These are phyloP conservation scores for Saccharomyces pastorianus DNA, from an alignment of 1,139 yeast genomes.

Conservation along the genomic window DNA sequence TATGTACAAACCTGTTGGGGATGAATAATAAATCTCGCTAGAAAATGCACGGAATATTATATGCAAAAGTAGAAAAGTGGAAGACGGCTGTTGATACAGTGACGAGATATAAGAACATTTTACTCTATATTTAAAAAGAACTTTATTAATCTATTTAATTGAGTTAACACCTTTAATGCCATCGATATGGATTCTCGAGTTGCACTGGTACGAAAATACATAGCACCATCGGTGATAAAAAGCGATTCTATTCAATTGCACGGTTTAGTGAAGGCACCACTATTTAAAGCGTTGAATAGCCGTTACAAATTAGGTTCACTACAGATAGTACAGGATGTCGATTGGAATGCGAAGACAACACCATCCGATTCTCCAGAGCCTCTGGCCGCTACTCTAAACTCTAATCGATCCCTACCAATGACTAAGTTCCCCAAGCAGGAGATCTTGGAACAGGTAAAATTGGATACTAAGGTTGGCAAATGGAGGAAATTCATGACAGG, in stretches of 20 bases:
- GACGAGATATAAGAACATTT: not conserved
- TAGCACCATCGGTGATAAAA: not conserved
- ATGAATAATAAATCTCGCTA: not conserved
- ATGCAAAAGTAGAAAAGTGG: not conserved
- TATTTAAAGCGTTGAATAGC: not conserved
- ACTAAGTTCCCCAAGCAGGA: constrained; percentile 15
- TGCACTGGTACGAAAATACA: not conserved
- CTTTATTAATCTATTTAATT: not conserved
- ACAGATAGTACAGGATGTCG: not conserved
- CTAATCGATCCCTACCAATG: constrained; percentile 18
- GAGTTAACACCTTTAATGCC: not conserved
- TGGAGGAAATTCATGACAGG: constrained; percentile 26
- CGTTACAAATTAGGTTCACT: not conserved
- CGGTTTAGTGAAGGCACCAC: not conserved
- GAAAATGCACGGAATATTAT: not conserved
- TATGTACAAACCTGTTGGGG: not conserved
- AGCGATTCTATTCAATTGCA: not conserved
- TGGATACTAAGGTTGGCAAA: constrained; percentile 16
- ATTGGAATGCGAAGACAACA: not conserved
- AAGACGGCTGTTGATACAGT: not conserved
- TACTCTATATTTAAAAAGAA: not conserved
- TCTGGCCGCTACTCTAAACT: constrained; percentile 9
- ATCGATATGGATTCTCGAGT: not conserved
- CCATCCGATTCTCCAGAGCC: not conserved
- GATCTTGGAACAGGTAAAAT: constrained; percentile 15